Base-by-base conservation (phyloP, 352 stramenopile species). In the Globisporangium yorkense region DNA sequence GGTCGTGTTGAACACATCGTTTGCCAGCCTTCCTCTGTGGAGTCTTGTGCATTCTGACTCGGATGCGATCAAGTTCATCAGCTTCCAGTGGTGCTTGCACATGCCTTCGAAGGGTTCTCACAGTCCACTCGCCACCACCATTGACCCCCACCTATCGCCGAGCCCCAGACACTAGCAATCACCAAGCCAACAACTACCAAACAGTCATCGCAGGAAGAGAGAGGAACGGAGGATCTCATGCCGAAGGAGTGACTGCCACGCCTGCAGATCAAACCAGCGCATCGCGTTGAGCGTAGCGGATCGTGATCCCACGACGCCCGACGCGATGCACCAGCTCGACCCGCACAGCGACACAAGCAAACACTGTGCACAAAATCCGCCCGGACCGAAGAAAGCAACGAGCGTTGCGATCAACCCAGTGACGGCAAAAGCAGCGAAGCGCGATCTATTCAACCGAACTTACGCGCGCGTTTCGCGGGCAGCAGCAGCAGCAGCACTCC, bases 361-460 rank as follows among this genome's bases (percentile, higher is more conserved):
- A 6, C 37, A 40, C 44, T 45, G 16, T 45, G 80, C 81, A 91
- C 73, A 88, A 91, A 93, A 91, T 75, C 83, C 85, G 85, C 85
- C 85, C 85, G 85, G 85, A 95, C 85, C 88, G 85, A 95, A 95
- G 85, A 95, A 84, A 68, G 75, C 79, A 86, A 69, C 74, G 67
- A 50, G 66, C 43, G 57, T 64, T 81, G 74, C 74, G 51, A 80
- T 95, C 85, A 92, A 95, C 85, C 85, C 83, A 91, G 85, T 93
- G 84, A 95, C 85, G 83, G 83, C 71, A 88, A 73, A 21, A 43
- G 33, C 37, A 74, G 67, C 66, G 73, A 65, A 64, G 31, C 61
- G 21, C 48, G 47, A 44, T 59, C 39, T 64, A 63, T 63, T 63
- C 50, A 40, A 55, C 45, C 51, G 57, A 47, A 39, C 35, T 56